Conservation (phyloP, 192 early-diverging fungal genomes). For the Coemansia sp. region DNA sequence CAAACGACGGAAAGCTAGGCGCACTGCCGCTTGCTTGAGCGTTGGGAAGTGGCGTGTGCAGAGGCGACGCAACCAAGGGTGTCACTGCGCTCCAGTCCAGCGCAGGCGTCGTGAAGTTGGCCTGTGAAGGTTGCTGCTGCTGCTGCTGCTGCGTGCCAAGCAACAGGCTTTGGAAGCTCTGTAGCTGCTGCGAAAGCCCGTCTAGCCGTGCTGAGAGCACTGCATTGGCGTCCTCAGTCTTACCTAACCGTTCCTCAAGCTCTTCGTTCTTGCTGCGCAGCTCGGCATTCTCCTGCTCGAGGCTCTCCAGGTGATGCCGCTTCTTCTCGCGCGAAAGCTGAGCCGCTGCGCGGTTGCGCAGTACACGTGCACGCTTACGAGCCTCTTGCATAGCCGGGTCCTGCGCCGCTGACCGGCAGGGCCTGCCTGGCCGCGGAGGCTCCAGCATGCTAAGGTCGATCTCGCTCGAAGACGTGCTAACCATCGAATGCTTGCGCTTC, state of each 20-base stretch:
- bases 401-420: constrained; percentile 31
- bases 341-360: constrained; percentile 90
- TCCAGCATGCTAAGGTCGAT: constrained; percentile 44
- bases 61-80: constrained; percentile 32
- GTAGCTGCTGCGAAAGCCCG: constrained; percentile 42
- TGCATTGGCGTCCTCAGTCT: constrained; percentile 33
- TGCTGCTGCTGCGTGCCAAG: constrained; percentile 30
- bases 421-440: constrained; percentile 46
- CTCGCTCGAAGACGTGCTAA: constrained; percentile 24
- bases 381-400: constrained; percentile 54
- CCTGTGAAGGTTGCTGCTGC: constrained; percentile 25
- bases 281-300: constrained; percentile 73
- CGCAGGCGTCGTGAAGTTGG: constrained; percentile 12
- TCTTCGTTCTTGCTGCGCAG: constrained; percentile 53
- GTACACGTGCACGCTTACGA: constrained; percentile 66
- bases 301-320: constrained; percentile 74
- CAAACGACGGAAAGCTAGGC: constrained; percentile 20
- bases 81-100: constrained; percentile 38
- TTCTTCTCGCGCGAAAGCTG: constrained; percentile 85
- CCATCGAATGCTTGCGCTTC: constrained; percentile 49
- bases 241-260: constrained; percentile 45
- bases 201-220: constrained; percentile 40
- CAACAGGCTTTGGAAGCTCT: constrained; percentile 40
- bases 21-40: constrained; percentile 8
- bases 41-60: constrained; percentile 26